Base-by-base conservation (phyloP, 208 protist genomes). In the Acanthamoeba healyi region DNA sequence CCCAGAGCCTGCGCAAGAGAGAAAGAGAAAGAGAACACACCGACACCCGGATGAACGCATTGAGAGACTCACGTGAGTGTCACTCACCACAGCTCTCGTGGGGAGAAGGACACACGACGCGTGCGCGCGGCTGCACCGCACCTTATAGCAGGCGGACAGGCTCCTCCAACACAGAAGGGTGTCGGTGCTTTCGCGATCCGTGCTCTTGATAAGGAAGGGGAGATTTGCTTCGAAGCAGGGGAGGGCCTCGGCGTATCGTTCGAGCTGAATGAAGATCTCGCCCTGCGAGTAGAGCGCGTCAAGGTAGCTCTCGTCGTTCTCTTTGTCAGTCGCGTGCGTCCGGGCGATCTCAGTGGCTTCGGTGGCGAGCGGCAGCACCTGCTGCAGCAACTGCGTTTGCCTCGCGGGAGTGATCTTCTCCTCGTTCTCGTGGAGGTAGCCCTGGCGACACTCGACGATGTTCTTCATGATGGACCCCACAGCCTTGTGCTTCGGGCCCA, bases 371-470 rank as follows among this genome's bases (percentile, higher is more conserved):
- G 77, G 77, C 4, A 86, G 77, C 77, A 58, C 44, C 17, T 86
- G 29, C 29, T 86, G 15, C 29, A 86, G 46, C 26, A 38, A 0
- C 46, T 86, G 7, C 14, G 29, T 19, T 10, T 9, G n/a, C 29
- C 38, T 86, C 12, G 40, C 77, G 0, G 19, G 38, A 6, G 77
- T 6, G 26, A 86, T n/a, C 65, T 77, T 77, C 32, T 22, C 14
- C 22, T 58, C 77, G 19, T 86, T 6, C 44, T 86, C 77, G 29
- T 86, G 22, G 44, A 86, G 10, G 44, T 58, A 86, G 42, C 44
- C 77, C 77, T 86, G 77, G n/a, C 77, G 77, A 40, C 77, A 86
- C 46, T 86, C 77, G 29, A 44, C 77, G 29, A 86, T 86, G 44
- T 86, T 86, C 77, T 40, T 86, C 29, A 86, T 40, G 46, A 86